These are phyloP conservation scores for Coemansia sp. DNA, from an alignment of 192 early-diverging fungal species.

Conservation along the genomic window DNA sequence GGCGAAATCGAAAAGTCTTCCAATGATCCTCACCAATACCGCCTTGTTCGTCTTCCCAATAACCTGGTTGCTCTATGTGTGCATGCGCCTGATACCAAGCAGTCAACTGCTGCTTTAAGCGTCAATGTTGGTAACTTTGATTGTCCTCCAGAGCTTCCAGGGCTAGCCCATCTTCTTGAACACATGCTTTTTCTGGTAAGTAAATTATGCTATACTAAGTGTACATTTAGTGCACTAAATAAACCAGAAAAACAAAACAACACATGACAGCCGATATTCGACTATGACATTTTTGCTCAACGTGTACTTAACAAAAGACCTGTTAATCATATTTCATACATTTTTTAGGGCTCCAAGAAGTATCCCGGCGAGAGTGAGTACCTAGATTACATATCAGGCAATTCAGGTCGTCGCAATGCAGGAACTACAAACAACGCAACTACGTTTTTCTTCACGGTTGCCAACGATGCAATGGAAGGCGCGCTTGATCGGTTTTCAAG, in stretches of 20 bases:
- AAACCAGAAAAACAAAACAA: too few relatives aligned
- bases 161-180: constrained; percentile 67
- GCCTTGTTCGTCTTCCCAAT: constrained; percentile 58
- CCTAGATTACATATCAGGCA: constrained; percentile 16
- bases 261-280: too few relatives aligned
- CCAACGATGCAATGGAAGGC: constrained; percentile 16
- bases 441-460: constrained; percentile 14
- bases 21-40: constrained; percentile 58
- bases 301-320: background rate
- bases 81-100: constrained; percentile 51
- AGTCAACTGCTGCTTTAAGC: constrained; percentile 57
- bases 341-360: constrained; percentile 53
- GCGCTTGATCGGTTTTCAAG: constrained; percentile 74
- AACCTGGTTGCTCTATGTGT: constrained; percentile 59
- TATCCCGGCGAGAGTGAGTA: constrained; percentile 70
- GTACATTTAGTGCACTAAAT: too few relatives aligned
- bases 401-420: constrained; percentile 19
- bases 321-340: background rate
- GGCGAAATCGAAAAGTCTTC: constrained; percentile 8
- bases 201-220: too few relatives aligned
- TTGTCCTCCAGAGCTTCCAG: constrained; percentile 60
- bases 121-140: constrained; percentile 62
- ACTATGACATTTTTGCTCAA: background rate
- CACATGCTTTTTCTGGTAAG: too few relatives aligned
- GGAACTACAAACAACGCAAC: constrained; percentile 6